A percentile compares a stretch with the other conserved stretches of the same genome.
phyloP scores from a whole-genome alignment of 805 yeast species.

The Zygosaccharomyces lentus region DNA sequence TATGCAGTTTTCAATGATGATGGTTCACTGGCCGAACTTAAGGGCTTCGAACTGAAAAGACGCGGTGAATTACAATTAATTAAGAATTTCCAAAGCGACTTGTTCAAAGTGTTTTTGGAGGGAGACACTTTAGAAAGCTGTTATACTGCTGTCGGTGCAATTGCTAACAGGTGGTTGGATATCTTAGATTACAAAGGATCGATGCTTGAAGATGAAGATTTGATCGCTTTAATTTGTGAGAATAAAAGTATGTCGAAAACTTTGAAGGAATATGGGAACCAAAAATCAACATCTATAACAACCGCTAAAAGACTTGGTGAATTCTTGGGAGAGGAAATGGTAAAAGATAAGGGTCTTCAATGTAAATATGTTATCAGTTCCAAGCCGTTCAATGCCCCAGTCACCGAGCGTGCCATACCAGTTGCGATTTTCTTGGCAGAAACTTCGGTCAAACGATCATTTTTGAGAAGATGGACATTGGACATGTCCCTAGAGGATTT shows the following conservation, averaged over 20 bases:
- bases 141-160: constrained; percentile 83
- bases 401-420: constrained; percentile 94
- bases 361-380: constrained; percentile 89
- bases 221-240: constrained; percentile 92
- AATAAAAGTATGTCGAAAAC: constrained; percentile 93
- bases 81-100: constrained; percentile 91
- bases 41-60: constrained; percentile 94
- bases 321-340: constrained; percentile 93
- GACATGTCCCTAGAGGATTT: constrained; percentile 73
- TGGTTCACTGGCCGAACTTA: constrained; percentile 89
- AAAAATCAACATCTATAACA: constrained; percentile 91
- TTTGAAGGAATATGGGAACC: constrained; percentile 80
- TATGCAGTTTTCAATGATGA: constrained; percentile 96
- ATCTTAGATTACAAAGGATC: constrained; percentile 83
- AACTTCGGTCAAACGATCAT: constrained; percentile 58
- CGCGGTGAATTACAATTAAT: constrained; percentile 93
- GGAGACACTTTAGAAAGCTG: constrained; percentile 77
- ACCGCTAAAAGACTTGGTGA: constrained; percentile 93
- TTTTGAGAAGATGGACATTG: constrained; percentile 78
- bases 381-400: constrained; percentile 79
- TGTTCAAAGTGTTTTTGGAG: constrained; percentile 84
- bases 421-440: constrained; percentile 94
- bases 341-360: constrained; percentile 91
- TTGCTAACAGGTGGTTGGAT: constrained; percentile 95
- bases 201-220: constrained; percentile 87